phyloP scores from a whole-genome alignment of 164 flowering plant genomes.

The Nymphaea thermarum region DNA sequence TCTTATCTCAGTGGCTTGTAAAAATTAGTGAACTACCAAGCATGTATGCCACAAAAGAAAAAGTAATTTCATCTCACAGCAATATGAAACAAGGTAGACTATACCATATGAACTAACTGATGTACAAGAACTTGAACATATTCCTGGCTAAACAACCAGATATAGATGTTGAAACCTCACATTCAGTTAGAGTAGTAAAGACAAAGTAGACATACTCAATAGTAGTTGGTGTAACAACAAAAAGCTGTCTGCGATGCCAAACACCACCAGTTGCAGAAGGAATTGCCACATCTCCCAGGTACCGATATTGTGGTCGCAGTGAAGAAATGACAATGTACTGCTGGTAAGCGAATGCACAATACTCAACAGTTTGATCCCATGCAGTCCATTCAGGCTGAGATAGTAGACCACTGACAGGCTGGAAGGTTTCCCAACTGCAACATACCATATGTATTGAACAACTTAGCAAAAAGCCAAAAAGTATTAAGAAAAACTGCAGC shows the following conservation, averaged over 20 bases:
- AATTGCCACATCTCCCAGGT: conserved; percentile 97
- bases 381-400: conserved; percentile 99
- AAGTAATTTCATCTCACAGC: too few relatives aligned
- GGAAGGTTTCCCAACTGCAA: conserved; percentile 95
- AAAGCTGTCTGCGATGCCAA: conserved; percentile 98
- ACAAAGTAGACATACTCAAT: conserved; percentile 55
- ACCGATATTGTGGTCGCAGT: conserved; percentile 91
- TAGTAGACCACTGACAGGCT: conserved; percentile 88
- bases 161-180: too few relatives aligned
- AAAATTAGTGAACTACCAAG: too few relatives aligned
- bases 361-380: conserved; percentile 98
- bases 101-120: too few relatives aligned
- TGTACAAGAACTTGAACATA: too few relatives aligned
- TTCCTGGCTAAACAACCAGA: too few relatives aligned
- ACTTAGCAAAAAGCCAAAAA: neutral
- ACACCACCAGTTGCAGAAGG: conserved; percentile 88
- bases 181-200: too few relatives aligned
- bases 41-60: too few relatives aligned
- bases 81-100: too few relatives aligned
- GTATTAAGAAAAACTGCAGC: neutral
- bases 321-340: conserved; percentile 86
- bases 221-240: conserved; percentile 94
- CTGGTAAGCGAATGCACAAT: conserved; percentile 96
- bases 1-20: too few relatives aligned
- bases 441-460: conserved; percentile 7